Conservation (phyloP, 2,329 filamentous ascomycete genomes). For the Dactylonectria macrodidyma region DNA sequence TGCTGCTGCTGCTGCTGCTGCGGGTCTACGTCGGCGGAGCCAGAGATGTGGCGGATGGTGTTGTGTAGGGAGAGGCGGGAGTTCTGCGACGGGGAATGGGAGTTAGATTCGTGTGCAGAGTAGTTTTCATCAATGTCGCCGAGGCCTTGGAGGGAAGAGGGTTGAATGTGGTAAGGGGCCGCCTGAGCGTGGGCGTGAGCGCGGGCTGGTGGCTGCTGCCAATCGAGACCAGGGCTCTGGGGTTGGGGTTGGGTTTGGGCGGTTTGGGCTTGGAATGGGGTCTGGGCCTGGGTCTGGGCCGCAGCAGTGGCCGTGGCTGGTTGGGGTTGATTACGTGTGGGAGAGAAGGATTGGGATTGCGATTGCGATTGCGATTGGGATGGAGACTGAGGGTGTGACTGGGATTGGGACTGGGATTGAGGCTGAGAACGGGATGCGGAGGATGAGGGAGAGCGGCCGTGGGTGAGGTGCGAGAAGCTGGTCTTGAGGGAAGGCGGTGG, state of each 20-base stretch:
- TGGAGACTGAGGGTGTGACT: not conserved
- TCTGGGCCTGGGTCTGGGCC: conserved; percentile 36
- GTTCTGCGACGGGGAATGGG: conserved; percentile 57
- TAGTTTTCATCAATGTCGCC: conserved; percentile 59
- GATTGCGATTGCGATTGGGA: conserved; percentile 29
- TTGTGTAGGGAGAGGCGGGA: conserved; percentile 54
- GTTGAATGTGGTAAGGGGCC: conserved; percentile 56
- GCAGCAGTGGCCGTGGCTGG: conserved; percentile 39
- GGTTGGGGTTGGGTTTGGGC: conserved; percentile 42
- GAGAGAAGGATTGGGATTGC: conserved; percentile 30
- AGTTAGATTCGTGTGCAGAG: conserved; percentile 57
- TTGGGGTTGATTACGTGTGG: conserved; percentile 36
- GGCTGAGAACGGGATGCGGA: conserved; percentile 34
- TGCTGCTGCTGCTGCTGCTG: conserved; percentile 44
- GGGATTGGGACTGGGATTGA: conserved; percentile 32
- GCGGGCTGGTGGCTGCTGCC: conserved; percentile 35
- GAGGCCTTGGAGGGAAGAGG: conserved; percentile 62
- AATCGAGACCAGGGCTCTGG: conserved; percentile 38
- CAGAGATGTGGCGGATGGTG: conserved; percentile 65
- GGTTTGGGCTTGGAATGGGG: conserved; percentile 41
- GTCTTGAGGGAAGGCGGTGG: conserved; percentile 60
- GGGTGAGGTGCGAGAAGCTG: conserved; percentile 49
- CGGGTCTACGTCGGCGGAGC: conserved; percentile 59
- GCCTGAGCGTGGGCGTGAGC: conserved; percentile 24
- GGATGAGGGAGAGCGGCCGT: conserved; percentile 32